phyloP scores from a whole-genome alignment of 805 yeast genomes.

The Cyberlindnera samutprakarnensis region DNA sequence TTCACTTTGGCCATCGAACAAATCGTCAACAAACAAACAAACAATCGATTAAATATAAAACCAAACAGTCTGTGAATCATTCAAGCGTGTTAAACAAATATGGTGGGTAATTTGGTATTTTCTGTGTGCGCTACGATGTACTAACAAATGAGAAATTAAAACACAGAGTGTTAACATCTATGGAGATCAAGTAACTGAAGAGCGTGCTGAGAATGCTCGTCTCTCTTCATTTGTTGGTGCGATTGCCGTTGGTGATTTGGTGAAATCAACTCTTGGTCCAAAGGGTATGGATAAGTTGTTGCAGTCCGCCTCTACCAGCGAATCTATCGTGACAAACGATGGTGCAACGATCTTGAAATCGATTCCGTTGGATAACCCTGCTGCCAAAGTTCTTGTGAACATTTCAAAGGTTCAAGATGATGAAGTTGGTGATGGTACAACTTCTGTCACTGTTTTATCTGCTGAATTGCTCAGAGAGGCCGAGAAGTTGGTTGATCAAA shows the following conservation, averaged over 20 bases:
- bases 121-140: no score
- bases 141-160: no score
- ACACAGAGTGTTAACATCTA: conserved; percentile 74
- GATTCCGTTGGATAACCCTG: conserved; percentile 94
- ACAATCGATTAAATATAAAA: no score
- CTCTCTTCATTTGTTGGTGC: conserved; percentile 97
- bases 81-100: no score
- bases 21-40: no score
- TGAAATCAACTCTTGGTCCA: conserved; percentile 91
- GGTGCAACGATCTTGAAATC: conserved; percentile 95
- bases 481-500: conserved; percentile 82
- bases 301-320: conserved; percentile 77
- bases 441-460: conserved; percentile 86
- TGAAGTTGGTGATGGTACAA: conserved; percentile 64
- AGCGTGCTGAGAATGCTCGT: conserved; percentile 97
- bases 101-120: no score
- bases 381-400: conserved; percentile 92
- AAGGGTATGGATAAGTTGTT: conserved; percentile 97
- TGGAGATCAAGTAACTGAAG: conserved; percentile 96
- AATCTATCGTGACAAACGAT: conserved; percentile 85
- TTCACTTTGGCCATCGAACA: no score
- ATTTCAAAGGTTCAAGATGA: conserved; percentile 89
- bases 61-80: no score
- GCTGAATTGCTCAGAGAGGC: conserved; percentile 94
- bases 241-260: conserved; percentile 97